Conservation (phyloP, 768 basidiomycete genomes). For the Suillus paluster region DNA sequence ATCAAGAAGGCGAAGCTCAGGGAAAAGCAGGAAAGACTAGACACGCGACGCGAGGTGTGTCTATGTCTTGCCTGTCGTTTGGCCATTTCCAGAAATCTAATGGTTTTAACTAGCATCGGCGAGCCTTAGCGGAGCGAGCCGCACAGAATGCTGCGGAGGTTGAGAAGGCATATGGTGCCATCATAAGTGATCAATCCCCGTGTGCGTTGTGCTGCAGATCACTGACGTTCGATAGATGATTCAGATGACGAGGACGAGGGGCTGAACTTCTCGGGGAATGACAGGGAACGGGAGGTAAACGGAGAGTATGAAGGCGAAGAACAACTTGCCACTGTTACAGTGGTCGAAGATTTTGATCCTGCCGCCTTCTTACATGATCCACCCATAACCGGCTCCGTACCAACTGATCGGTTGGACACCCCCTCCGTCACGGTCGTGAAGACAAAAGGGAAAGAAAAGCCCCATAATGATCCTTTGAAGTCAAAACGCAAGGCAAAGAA, state of each 20-base stretch:
- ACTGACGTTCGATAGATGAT: constrained; percentile 21
- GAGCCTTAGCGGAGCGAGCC: constrained; percentile 77
- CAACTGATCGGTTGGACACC: neutral
- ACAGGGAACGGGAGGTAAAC: constrained; percentile 46
- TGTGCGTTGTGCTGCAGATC: constrained; percentile 7
- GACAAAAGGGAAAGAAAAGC: constrained; percentile 21
- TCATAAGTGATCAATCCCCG: constrained; percentile 41
- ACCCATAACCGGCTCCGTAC: constrained; percentile 15
- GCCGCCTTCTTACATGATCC: constrained; percentile 58
- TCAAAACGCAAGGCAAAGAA: constrained; percentile 32
- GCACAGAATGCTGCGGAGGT: constrained; percentile 75
- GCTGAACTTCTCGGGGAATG: constrained; percentile 44
- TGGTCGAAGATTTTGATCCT: constrained; percentile 91
- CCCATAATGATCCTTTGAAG: constrained; percentile 13
- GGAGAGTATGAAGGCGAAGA: constrained; percentile 86
- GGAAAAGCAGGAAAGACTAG: constrained; percentile 76
- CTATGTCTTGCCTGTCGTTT: constrained; percentile 15
- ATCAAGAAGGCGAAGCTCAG: constrained; percentile 74
- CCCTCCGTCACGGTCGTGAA: neutral
- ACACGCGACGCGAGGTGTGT: constrained; percentile 78
- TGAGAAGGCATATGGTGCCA: constrained; percentile 71
- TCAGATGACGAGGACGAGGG: constrained; percentile 48
- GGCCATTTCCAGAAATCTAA: constrained; percentile 18
- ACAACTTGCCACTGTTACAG: constrained; percentile 85
- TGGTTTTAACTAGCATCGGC: constrained; percentile 62